Evolutionary conservation across 176 grass and related monocot species (phyloP).

Genomic region (Zea luxurians): DNA sequence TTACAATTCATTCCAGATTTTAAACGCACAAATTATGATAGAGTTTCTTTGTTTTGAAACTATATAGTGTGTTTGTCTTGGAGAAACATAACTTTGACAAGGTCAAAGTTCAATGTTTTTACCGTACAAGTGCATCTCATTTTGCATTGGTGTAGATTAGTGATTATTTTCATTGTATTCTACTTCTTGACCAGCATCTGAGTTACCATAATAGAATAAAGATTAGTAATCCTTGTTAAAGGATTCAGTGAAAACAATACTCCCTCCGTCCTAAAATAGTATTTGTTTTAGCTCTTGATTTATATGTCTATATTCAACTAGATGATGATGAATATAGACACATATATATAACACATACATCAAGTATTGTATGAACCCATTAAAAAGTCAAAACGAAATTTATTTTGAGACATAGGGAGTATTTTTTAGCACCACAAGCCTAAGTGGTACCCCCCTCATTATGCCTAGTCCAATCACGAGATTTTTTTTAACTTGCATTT

Average conservation of each 20-base stretch:
- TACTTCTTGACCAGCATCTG: neutral
- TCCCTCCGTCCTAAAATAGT: too few relatives aligned
- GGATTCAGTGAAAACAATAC: neutral
- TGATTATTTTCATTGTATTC: slow-evolving; percentile 10
- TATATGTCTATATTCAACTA: too few relatives aligned
- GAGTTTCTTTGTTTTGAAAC: slow-evolving; percentile 11
- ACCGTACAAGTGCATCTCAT: neutral
- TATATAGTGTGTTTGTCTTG: neutral
- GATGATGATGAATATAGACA: too few relatives aligned
- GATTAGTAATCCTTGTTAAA: neutral
- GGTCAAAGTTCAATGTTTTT: neutral
- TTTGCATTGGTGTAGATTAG: slow-evolving; percentile 19
- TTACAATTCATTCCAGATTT: slow-evolving; percentile 1
- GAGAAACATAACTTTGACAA: neutral
- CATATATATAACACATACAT: too few relatives aligned
- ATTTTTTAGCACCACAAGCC: neutral
- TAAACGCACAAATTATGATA: neutral
- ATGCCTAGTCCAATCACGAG: neutral
- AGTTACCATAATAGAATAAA: neutral
- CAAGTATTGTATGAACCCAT: too few relatives aligned
- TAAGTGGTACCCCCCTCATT: neutral
- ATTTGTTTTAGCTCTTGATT: too few relatives aligned
- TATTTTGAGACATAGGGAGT: too few relatives aligned
- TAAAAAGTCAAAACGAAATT: too few relatives aligned
- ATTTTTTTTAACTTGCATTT: neutral